These are phyloP conservation scores for Ceratocystis colombiana DNA, from an alignment of 2,329 filamentous ascomycete species.

Conservation along the genomic window DNA sequence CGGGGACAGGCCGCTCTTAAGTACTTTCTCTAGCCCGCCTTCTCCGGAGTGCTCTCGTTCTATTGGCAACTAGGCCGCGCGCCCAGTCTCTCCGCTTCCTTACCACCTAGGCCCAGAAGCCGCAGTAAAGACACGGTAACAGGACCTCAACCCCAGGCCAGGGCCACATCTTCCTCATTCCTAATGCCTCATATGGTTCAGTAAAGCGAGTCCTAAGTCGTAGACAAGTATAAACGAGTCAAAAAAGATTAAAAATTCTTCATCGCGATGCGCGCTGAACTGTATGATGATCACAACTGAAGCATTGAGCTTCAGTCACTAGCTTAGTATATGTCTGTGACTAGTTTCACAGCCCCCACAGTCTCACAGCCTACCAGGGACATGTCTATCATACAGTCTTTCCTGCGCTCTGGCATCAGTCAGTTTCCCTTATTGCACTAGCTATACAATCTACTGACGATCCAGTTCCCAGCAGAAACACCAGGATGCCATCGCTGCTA, in stretches of 20 bases:
- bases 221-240: not conserved
- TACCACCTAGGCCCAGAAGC: not conserved
- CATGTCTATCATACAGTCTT: not conserved
- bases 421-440: not conserved
- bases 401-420: not conserved
- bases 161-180: not conserved
- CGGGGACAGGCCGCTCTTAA: conserved; percentile 18
- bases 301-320: not conserved
- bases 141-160: not conserved
- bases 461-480: conserved; percentile 2
- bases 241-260: not conserved
- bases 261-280: not conserved
- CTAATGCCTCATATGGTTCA: not conserved
- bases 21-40: not conserved
- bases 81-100: not conserved
- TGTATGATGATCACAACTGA: conserved; percentile 12
- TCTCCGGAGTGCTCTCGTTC: not conserved
- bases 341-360: not conserved
- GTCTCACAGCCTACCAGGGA: not conserved
- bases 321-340: not conserved
- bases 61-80: not conserved
- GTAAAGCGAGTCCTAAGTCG: not conserved
- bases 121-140: not conserved
- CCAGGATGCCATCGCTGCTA: not conserved
- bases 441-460: not conserved